Conservation (phyloP, 257 asterid species). For the Linaria vulgaris region DNA sequence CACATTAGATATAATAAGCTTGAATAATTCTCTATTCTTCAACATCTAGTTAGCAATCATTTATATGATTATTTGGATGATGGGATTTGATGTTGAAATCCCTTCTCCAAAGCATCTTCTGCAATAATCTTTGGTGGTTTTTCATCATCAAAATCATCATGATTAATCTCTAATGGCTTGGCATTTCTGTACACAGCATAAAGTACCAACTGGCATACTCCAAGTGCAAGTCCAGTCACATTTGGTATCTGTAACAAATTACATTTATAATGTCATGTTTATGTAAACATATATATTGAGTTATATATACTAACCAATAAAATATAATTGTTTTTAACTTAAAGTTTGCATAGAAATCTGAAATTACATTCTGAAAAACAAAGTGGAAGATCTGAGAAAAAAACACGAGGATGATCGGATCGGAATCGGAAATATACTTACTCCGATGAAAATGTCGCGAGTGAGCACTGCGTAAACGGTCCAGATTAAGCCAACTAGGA, state of each 20-base stretch:
- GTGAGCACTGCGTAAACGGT: slow-evolving; percentile 8
- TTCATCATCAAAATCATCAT: not conserved
- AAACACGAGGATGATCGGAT: no score
- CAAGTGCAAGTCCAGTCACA: slow-evolving; percentile 10
- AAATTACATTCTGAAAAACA: no score
- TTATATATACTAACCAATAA: no score
- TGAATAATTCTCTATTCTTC: no score
- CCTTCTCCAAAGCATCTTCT: slow-evolving; percentile 1
- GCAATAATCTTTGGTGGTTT: not conserved
- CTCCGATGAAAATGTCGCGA: slow-evolving; percentile 16
- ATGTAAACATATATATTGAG: not conserved
- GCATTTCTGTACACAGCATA: slow-evolving; percentile 18
- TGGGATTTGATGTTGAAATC: not conserved
- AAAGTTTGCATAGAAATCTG: no score
- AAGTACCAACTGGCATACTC: slow-evolving; percentile 5
- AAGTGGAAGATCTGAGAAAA: no score
- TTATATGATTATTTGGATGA: not conserved
- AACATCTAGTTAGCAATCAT: not conserved
- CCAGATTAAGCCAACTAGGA: slow-evolving; percentile 13
- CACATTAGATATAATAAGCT: no score
- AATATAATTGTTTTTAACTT: no score
- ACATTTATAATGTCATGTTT: not conserved
- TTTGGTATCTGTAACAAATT: slow-evolving; percentile 5
- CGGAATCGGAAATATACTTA: no score
- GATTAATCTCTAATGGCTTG: not conserved